Evolutionary conservation across 176 grass and related monocot species (phyloP).

Genomic region (Elymus sibiricus): DNA sequence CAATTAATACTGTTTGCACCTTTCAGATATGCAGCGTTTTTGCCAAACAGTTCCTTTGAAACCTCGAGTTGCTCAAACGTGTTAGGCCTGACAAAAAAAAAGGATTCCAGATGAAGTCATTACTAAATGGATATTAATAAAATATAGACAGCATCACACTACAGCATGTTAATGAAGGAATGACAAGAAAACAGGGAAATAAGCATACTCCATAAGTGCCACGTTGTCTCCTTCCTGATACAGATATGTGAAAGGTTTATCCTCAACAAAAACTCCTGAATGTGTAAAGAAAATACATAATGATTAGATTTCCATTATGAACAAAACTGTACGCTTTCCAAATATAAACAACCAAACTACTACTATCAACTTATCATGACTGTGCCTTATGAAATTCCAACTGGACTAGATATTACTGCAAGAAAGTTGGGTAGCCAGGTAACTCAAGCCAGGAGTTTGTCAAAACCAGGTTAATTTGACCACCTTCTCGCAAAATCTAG

Average conservation of each 20-base stretch:
- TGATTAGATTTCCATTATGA: not conserved
- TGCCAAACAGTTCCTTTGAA: constrained; percentile 89
- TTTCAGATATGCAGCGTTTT: constrained; percentile 76
- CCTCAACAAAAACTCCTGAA: constrained; percentile 94
- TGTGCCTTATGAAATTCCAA: not conserved
- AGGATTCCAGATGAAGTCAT: constrained; percentile 6
- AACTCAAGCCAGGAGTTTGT: constrained; percentile 1
- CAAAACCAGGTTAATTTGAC: constrained; percentile 1
- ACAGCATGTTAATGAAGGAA: constrained; percentile 7
- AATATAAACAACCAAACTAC: not conserved
- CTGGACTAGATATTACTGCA: not conserved
- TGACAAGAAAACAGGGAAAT: constrained; percentile 28
- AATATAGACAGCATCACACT: not conserved
- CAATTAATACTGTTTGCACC: constrained; percentile 31
- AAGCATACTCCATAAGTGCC: constrained; percentile 89
- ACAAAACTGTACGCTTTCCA: not conserved
- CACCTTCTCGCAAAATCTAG: not conserved
- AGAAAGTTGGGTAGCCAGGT: not conserved
- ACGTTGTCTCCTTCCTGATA: constrained; percentile 84
- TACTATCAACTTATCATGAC: not conserved
- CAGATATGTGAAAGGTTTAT: constrained; percentile 86
- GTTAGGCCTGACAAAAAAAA: constrained; percentile 54
- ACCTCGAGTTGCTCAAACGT: constrained; percentile 97
- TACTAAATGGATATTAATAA: not conserved
- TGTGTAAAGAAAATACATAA: constrained; percentile 13